Percentiles rank a stretch among this genome's conserved stretches.
Conservation (phyloP, 257 asterid genomes). For the Jacaranda copaia region DNA sequence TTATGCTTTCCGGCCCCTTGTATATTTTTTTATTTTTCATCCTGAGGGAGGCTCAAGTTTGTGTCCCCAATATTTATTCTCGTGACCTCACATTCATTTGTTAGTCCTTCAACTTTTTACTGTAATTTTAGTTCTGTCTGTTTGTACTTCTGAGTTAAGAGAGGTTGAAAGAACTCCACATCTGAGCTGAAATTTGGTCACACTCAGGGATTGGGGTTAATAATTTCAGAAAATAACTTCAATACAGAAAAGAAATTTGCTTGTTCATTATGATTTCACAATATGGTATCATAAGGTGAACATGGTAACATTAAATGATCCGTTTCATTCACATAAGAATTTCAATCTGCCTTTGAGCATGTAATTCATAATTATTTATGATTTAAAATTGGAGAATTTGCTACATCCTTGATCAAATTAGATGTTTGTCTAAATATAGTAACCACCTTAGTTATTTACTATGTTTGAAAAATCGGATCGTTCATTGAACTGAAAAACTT, state of each 20-base stretch:
- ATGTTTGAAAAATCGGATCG: too few species aligned
- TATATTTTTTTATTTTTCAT: background rate
- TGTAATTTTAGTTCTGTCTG: background rate
- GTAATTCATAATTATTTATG: background rate
- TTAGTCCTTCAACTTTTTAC: background rate
- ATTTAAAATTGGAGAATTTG: background rate
- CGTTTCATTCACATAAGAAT: background rate
- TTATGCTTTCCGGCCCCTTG: background rate
- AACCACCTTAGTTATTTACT: too few species aligned
- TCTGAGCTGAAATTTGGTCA: background rate
- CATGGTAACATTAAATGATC: background rate
- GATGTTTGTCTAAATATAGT: background rate
- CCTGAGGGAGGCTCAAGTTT: background rate
- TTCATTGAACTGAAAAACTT: too few species aligned
- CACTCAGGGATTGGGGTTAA: background rate
- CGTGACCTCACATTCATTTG: constrained; percentile 4
- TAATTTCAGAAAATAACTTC: background rate
- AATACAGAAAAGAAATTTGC: background rate
- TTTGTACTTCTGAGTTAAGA: background rate
- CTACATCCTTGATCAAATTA: background rate
- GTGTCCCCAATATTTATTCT: background rate
- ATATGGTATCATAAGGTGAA: background rate
- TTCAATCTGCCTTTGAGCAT: background rate
- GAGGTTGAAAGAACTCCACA: background rate
- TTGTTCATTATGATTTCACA: background rate